A percentile compares a stretch with the other conserved stretches of the same genome.
phyloP scores from a whole-genome alignment of 345 rosid species.

The Litchi chinensis region DNA sequence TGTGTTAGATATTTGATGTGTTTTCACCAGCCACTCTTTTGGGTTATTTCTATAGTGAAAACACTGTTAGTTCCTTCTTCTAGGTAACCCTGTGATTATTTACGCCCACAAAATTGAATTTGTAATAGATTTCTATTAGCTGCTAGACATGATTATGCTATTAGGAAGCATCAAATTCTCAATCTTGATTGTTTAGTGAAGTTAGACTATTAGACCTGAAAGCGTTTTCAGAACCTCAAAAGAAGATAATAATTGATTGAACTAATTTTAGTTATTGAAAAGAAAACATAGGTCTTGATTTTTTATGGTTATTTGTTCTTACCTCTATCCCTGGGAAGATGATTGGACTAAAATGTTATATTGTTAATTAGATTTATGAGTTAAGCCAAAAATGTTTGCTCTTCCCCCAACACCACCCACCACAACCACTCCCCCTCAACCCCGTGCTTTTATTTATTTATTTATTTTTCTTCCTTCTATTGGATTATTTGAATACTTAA shows the following conservation, averaged over 20 bases:
- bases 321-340: background rate
- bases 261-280: constrained; percentile 1
- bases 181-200: background rate
- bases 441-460: too few species aligned
- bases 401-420: too few species aligned
- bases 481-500: background rate
- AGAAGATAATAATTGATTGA: background rate
- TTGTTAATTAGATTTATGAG: constrained; percentile 4
- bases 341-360: background rate
- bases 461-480: background rate
- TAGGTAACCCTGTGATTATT: background rate
- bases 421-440: too few species aligned
- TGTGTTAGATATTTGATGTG: background rate
- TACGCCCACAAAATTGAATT: background rate
- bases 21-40: background rate
- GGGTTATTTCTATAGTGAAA: constrained; percentile 1
- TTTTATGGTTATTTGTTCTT: constrained; percentile 3
- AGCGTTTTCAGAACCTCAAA: background rate
- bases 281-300: background rate
- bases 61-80: background rate
- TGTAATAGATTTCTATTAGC: background rate
- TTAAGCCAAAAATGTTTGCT: background rate
- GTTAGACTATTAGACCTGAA: background rate
- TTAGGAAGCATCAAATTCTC: background rate
- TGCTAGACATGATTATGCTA: background rate